Evolutionary conservation across 352 stramenopile species (phyloP), one percentile per base, ranked within the genome.

Genomic region (Globisporangium carolinianum): DNA sequence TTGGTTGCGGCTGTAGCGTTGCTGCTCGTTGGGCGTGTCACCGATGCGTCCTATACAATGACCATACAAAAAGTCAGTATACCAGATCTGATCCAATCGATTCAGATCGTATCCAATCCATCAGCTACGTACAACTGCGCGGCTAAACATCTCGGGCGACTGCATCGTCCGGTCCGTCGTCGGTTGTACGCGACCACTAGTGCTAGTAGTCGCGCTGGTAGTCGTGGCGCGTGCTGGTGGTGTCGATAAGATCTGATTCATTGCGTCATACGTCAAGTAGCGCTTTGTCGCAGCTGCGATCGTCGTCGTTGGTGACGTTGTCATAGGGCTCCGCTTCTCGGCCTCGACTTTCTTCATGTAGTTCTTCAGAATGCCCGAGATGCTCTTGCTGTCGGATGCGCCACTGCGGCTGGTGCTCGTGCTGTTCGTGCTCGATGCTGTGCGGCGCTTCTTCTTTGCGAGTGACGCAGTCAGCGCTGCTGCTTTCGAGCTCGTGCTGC

Each of bases 271-370:
- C 0, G 38, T 46, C 48, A 61, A 45, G 24, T 55, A 48, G 0
- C 48, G 32, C 38, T 17, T 52, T 24, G 41, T 46, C 35, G 38
- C 17, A 9, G 37, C 47, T 18, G 24, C 42, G 15, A 36, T 32
- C 46, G 50, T 41, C 36, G 49, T 35, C 3, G 9, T 47, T 9
- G 15, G 17, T 49, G 46, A 10, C 18, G 37, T 17, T 38, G n/a
- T n/a, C 45, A 24, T 24, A 24, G 54, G 45, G 5, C 39, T 39
- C 5, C 46, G 10, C 47, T 48, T 42, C 35, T 41, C 47, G n/a
- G 56, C 24, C 32, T 61, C 55, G 47, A 61, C 55, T 9, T 61
- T 61, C 55, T 61, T 61, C 47, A 49, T 61, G 47, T 55, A 61
- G 32, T 62, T 62, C 14, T 62, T 62, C 9, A 62, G 10, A 8